These are phyloP conservation scores for Globisporangium paroecandrum DNA, from an alignment of 352 stramenopile genomes.

Conservation along the genomic window DNA sequence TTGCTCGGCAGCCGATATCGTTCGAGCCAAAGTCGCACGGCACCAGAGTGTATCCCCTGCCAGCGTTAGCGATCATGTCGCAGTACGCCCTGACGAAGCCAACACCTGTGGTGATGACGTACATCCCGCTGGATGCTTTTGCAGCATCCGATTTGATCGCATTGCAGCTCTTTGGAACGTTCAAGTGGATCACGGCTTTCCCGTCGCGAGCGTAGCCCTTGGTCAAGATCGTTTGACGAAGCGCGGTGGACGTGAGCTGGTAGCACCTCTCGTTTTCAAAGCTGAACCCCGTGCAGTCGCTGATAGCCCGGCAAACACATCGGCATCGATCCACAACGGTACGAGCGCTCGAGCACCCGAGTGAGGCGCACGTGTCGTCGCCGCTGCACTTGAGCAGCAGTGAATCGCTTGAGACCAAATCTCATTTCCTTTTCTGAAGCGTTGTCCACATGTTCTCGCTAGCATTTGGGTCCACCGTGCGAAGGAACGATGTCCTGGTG, in stretches of 20 bases:
- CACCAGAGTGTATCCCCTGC: conserved; percentile 52
- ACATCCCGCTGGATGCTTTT: conserved; percentile 30
- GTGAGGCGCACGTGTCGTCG: conserved; percentile 20
- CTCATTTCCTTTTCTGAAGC: conserved; percentile 36
- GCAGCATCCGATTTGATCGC: conserved; percentile 41
- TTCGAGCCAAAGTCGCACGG: conserved; percentile 39
- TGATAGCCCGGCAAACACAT: conserved; percentile 34
- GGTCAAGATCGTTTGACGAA: conserved; percentile 36
- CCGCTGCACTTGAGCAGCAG: conserved; percentile 30
- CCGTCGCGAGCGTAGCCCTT: conserved; percentile 29
- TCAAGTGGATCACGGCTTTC: conserved; percentile 36
- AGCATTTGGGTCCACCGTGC: conserved; percentile 21
- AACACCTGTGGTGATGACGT: conserved; percentile 41
- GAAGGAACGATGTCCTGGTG: conserved; percentile 24
- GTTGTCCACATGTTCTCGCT: conserved; percentile 42
- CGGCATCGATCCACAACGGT: conserved; percentile 42
- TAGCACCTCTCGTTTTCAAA: conserved; percentile 40
- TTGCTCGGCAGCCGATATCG: conserved; percentile 30
- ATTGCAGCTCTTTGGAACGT: conserved; percentile 49
- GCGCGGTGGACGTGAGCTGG: conserved; percentile 26
- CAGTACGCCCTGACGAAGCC: conserved; percentile 46
- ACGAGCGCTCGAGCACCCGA: conserved; percentile 27
- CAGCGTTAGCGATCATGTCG: conserved; percentile 47
- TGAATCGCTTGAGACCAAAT: conserved; percentile 25
- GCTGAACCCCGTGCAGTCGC: conserved; percentile 36